A percentile compares a stretch with the other conserved stretches of the same genome.
These are phyloP conservation scores for Serendipita sp. DNA, from an alignment of 768 basidiomycete genomes.

Conservation along the genomic window DNA sequence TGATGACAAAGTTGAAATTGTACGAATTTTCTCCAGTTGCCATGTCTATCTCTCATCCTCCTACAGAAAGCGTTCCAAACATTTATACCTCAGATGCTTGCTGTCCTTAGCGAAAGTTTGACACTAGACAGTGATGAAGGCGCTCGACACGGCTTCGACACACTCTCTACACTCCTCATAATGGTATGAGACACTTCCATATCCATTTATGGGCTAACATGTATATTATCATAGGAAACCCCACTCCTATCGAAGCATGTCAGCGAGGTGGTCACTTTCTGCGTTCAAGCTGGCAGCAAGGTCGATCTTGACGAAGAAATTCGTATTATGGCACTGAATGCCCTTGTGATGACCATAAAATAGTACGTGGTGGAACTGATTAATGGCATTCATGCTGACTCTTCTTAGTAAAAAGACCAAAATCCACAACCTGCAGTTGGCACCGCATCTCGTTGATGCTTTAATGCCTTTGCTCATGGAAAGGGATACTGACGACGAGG, in stretches of 20 bases:
- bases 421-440: conserved; percentile 72
- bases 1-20: conserved; percentile 76
- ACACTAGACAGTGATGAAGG: conserved; percentile 62
- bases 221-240: conserved; percentile 44
- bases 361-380: conserved; percentile 38
- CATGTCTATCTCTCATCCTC: background rate
- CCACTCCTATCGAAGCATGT: conserved; percentile 85
- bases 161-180: conserved; percentile 88
- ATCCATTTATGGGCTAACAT: background rate
- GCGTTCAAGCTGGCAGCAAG: conserved; percentile 71
- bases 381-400: conserved; percentile 7
- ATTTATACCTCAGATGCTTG: conserved; percentile 74
- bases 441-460: conserved; percentile 70
- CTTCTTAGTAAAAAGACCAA: conserved; percentile 79
- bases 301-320: conserved; percentile 56
- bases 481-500: conserved; percentile 82
- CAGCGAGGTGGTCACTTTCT: conserved; percentile 72
- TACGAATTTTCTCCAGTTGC: conserved; percentile 17
- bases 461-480: conserved; percentile 91
- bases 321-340: conserved; percentile 80
- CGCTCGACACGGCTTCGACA: conserved; percentile 83
- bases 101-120: conserved; percentile 71
- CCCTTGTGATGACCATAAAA: conserved; percentile 91
- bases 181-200: conserved; percentile 34
- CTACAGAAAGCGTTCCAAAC: conserved; percentile 69